Percentiles rank a stretch among this genome's conserved stretches.
These are phyloP conservation scores for Arthrobotrys megalospora DNA, from an alignment of 2,329 filamentous ascomycete species.

Conservation along the genomic window DNA sequence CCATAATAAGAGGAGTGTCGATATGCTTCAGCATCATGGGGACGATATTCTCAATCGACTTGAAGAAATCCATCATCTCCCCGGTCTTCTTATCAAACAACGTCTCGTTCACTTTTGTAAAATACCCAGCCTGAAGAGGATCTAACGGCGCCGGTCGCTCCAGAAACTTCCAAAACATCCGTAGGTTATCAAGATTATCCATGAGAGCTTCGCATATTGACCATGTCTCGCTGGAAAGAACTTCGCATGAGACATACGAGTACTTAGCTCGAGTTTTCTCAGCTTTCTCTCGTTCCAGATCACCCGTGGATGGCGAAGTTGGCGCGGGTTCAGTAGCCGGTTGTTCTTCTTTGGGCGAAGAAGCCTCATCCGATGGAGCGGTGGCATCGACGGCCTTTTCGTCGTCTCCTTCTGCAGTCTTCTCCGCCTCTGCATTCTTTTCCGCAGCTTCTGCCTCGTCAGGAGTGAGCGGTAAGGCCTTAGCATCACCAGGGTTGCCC, in stretches of 20 bases:
- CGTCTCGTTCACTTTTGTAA: slow-evolving; percentile 99
- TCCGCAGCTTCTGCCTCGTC: slow-evolving; percentile 38
- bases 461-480: slow-evolving; percentile 65
- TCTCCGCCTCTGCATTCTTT: slow-evolving; percentile 71
- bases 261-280: slow-evolving; percentile 95
- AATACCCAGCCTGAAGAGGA: slow-evolving; percentile 94
- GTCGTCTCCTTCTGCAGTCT: slow-evolving; percentile 71
- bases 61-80: slow-evolving; percentile 93
- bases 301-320: slow-evolving; percentile 67
- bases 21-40: slow-evolving; percentile 91
- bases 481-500: slow-evolving; percentile 43
- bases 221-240: slow-evolving; percentile 96
- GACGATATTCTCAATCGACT: slow-evolving; percentile 84
- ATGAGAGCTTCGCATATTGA: slow-evolving; percentile 94
- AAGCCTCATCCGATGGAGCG: slow-evolving; percentile 48
- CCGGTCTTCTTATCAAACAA: slow-evolving; percentile 97
- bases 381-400: slow-evolving; percentile 63
- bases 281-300: slow-evolving; percentile 78
- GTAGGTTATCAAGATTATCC: slow-evolving; percentile 83
- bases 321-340: slow-evolving; percentile 63
- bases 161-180: slow-evolving; percentile 92
- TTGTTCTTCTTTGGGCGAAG: slow-evolving; percentile 61
- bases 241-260: slow-evolving; percentile 91
- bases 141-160: slow-evolving; percentile 87
- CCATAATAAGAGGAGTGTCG: slow-evolving; percentile 98